Evolutionary conservation across 345 rosid genomes (phyloP), one percentile per base, ranked within the genome.

Genomic region (Noccaea caerulescens): DNA sequence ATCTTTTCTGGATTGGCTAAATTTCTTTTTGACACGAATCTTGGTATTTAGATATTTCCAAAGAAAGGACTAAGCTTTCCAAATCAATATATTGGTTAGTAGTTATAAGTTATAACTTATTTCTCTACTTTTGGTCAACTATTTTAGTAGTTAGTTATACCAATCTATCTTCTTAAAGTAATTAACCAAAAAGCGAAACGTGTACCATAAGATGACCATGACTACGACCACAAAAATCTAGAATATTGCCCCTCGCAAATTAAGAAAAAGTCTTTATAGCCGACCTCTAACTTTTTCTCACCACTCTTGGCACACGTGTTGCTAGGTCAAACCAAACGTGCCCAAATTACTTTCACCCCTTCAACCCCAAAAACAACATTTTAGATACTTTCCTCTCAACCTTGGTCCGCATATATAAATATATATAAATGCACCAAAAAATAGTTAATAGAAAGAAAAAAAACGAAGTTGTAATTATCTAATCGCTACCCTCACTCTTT

Each of bases 301-400:
- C 30, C 47, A 68, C 73, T 75, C 59, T 54, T 54, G 43, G 45
- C 62, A 73, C 73, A 75, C 73, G 73, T 67, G 78, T 74, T 74
- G 67, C 68, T 5, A 42, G 53, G 68, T 74, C 78, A 60, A 74
- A 42, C 42, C 47, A 67, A 74, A 74, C 77, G 72, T 73, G 77
- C 77, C 66, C 77, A 57, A 32, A 11, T 55, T 25, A 34, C 11
- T 18, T 70, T 50, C 7, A 23, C 16, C 59, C 1, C 1, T 10
- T 14, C 6, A 36, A 27, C 32, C n/a, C 33, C 11, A n/a, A n/a
- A 52, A 42, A 63, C 54, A 63, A 43, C 39, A 54, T 23, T 10
- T 53, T 53, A 61, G 75, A 71, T 61, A 61, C 75, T 61, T 71
- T 32, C 3, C 38, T 60, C 14, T 16, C 58, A 71, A 42, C 62